phyloP scores from a whole-genome alignment of 1,284 basidiomycete genomes.

The Naganishia sp. region DNA sequence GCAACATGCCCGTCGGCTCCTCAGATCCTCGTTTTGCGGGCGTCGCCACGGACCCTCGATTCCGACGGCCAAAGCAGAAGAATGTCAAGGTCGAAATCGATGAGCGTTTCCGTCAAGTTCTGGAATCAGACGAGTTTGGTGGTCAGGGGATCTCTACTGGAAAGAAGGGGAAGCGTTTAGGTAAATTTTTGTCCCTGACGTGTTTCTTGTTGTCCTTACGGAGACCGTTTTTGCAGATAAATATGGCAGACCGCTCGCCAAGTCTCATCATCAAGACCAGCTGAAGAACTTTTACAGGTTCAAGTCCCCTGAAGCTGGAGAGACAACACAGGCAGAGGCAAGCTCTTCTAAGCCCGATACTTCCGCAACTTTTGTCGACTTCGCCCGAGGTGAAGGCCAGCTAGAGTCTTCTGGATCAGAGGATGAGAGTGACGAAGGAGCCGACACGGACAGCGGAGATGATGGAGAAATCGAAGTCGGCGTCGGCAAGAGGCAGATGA shows the following conservation, averaged over 20 bases:
- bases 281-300: slow-evolving; percentile 81
- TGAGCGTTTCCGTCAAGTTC: slow-evolving; percentile 86
- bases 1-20: slow-evolving; percentile 22
- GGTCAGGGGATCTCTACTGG: slow-evolving; percentile 36
- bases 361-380: slow-evolving; percentile 62
- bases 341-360: slow-evolving; percentile 32
- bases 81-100: slow-evolving; percentile 84
- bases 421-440: slow-evolving; percentile 63
- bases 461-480: slow-evolving; percentile 57
- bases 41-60: slow-evolving; percentile 88
- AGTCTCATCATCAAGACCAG: slow-evolving; percentile 70
- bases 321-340: slow-evolving; percentile 57
- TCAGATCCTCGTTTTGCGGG: slow-evolving; percentile 79
- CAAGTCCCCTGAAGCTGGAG: slow-evolving; percentile 44
- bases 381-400: slow-evolving; percentile 83
- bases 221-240: slow-evolving; percentile 63
- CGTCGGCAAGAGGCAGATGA: slow-evolving; percentile 43
- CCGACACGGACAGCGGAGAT: slow-evolving; percentile 51
- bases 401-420: slow-evolving; percentile 79
- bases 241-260: slow-evolving; percentile 77
- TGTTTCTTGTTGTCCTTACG: slow-evolving; percentile 23
- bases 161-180: slow-evolving; percentile 54
- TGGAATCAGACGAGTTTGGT: slow-evolving; percentile 59
- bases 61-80: slow-evolving; percentile 78
- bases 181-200: slow-evolving; percentile 30